phyloP scores from a whole-genome alignment of 768 basidiomycete species.

The Boletus speciosus region DNA sequence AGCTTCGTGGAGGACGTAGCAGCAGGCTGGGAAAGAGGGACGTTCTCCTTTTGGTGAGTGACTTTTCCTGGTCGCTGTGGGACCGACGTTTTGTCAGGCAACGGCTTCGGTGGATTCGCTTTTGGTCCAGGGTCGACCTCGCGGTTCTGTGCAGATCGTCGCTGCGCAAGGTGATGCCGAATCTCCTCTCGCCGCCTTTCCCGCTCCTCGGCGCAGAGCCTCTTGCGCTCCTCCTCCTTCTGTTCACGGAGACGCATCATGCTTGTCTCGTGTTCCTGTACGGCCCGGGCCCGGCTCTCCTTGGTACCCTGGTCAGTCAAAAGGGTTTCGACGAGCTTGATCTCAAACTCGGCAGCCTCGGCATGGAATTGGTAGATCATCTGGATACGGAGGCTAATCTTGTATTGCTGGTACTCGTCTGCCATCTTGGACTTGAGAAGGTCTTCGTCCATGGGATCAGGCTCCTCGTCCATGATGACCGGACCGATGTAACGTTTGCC shows the following conservation, averaged over 20 bases:
- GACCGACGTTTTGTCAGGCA: constrained; percentile 13
- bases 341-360: constrained; percentile 29
- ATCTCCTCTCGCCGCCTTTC: constrained; percentile 25
- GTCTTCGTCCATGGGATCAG: constrained; percentile 25
- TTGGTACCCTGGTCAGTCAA: constrained; percentile 27
- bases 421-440: constrained; percentile 34
- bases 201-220: constrained; percentile 27
- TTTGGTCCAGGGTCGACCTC: constrained; percentile 16
- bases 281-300: constrained; percentile 26
- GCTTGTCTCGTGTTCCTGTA: constrained; percentile 31
- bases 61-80: constrained; percentile 15
- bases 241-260: constrained; percentile 34
- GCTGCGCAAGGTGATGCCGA: constrained; percentile 18
- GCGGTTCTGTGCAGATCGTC: constrained; percentile 14
- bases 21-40: constrained; percentile 12
- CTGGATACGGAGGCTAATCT: constrained; percentile 32
- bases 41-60: constrained; percentile 28
- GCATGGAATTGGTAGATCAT: constrained; percentile 34
- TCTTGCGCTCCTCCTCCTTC: constrained; percentile 32
- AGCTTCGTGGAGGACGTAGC: constrained; percentile 12
- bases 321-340: constrained; percentile 28
- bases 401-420: constrained; percentile 30
- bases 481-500: constrained; percentile 35
- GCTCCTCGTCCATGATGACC: constrained; percentile 27
- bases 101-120: constrained; percentile 7